Evolutionary conservation across 2,329 filamentous ascomycete genomes (phyloP).

Genomic region (Penicillium rolfsii): DNA sequence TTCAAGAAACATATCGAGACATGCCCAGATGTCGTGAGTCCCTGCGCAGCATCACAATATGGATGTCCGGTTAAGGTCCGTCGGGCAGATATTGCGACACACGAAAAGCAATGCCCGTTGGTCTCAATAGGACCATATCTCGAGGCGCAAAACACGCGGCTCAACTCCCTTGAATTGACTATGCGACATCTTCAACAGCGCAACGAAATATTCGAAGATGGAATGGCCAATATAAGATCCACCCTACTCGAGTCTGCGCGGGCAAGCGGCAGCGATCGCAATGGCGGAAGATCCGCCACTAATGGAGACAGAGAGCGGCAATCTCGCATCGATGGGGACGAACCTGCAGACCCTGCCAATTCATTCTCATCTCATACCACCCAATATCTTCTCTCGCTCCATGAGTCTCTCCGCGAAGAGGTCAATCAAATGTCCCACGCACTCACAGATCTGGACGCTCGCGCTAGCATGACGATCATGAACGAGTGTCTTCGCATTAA

Average conservation of each 20-base stretch:
- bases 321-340: slow-evolving; percentile 19
- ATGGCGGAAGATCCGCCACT: slow-evolving; percentile 16
- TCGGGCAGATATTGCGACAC: slow-evolving; percentile 44
- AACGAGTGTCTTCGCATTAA: slow-evolving; percentile 65
- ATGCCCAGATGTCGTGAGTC: slow-evolving; percentile 42
- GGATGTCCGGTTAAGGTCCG: slow-evolving; percentile 48
- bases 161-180: slow-evolving; percentile 50
- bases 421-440: slow-evolving; percentile 58
- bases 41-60: slow-evolving; percentile 46
- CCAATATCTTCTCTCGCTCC: slow-evolving; percentile 63
- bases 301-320: slow-evolving; percentile 20
- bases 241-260: slow-evolving; percentile 41
- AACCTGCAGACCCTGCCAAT: slow-evolving; percentile 28
- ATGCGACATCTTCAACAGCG: slow-evolving; percentile 50
- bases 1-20: slow-evolving; percentile 42
- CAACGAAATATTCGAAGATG: slow-evolving; percentile 53
- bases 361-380: slow-evolving; percentile 47
- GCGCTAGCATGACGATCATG: slow-evolving; percentile 64
- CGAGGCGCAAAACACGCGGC: slow-evolving; percentile 47
- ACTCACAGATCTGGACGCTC: slow-evolving; percentile 62
- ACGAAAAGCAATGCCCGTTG: slow-evolving; percentile 56
- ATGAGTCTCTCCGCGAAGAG: slow-evolving; percentile 64
- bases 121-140: slow-evolving; percentile 52
- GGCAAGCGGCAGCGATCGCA: slow-evolving; percentile 3
- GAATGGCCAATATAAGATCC: slow-evolving; percentile 47